A percentile compares a stretch with the other conserved stretches of the same genome.
Evolutionary conservation across 768 basidiomycete genomes (phyloP).

Genomic region (Leccinum imitatum): DNA sequence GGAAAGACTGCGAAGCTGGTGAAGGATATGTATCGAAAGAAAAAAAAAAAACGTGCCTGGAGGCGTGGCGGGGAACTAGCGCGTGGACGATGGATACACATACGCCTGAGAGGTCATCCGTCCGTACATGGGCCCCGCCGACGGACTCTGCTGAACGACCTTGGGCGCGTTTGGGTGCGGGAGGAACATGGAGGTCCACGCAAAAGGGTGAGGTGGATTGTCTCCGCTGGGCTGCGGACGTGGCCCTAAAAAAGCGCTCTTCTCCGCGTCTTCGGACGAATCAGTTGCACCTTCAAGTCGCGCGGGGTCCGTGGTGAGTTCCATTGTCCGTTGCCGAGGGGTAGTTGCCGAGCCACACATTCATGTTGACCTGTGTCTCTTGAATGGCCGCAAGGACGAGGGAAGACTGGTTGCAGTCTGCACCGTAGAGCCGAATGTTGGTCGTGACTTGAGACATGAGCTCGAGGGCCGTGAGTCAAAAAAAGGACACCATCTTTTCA

Average conservation of each 20-base stretch:
- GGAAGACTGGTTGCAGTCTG: slow-evolving; percentile 82
- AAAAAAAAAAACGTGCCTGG: slow-evolving; percentile 29
- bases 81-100: slow-evolving; percentile 1
- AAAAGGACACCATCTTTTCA: too few relatives aligned
- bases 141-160: slow-evolving; percentile 14
- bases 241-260: slow-evolving; percentile 26
- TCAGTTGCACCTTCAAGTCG: slow-evolving; percentile 1
- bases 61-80: slow-evolving; percentile 4
- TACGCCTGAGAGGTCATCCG: slow-evolving; percentile 29
- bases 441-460: slow-evolving; percentile 84
- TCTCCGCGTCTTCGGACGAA: slow-evolving; percentile 9
- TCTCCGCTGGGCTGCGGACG: slow-evolving; percentile 20
- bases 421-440: slow-evolving; percentile 80
- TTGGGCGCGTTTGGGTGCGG: slow-evolving; percentile 59
- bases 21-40: slow-evolving; percentile 26
- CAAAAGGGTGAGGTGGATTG: slow-evolving; percentile 24
- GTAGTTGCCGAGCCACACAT: slow-evolving; percentile 76
- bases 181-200: slow-evolving; percentile 46
- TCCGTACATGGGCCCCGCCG: slow-evolving; percentile 60
- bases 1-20: slow-evolving; percentile 24
- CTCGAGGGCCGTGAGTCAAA: slow-evolving; percentile 35
- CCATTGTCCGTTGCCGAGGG: slow-evolving; percentile 58
- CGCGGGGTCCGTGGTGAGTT: slow-evolving; percentile 27
- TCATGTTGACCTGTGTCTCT: slow-evolving; percentile 85
- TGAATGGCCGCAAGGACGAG: slow-evolving; percentile 87